phyloP scores from a whole-genome alignment of 2,329 filamentous ascomycete genomes.

The Trichoderma endophyticum region DNA sequence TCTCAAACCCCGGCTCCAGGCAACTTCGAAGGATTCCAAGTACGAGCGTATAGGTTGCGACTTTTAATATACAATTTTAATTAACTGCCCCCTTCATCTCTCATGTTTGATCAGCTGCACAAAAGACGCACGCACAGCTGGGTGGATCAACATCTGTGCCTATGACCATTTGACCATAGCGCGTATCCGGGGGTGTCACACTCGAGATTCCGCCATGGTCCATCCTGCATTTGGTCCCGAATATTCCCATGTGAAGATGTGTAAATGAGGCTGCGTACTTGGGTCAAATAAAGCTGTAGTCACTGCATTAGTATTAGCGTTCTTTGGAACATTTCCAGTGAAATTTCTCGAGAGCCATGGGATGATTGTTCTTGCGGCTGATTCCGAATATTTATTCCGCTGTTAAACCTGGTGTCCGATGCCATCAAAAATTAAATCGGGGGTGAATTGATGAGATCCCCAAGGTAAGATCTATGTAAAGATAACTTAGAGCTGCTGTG shows the following conservation, averaged over 20 bases:
- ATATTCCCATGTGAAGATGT: background rate
- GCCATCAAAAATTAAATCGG: too few species aligned
- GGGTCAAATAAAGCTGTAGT: background rate
- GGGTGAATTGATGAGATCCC: too few species aligned
- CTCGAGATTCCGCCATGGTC: background rate
- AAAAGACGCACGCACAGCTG: background rate
- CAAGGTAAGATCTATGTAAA: too few species aligned
- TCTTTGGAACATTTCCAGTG: background rate
- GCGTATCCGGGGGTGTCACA: background rate
- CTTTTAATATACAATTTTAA: background rate
- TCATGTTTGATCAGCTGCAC: background rate
- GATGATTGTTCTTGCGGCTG: background rate
- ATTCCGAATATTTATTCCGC: background rate
- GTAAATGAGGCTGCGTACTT: background rate
- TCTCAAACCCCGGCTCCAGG: background rate
- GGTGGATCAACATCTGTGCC: background rate
- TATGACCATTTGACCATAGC: background rate
- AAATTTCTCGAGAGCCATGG: background rate
- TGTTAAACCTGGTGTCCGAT: background rate
- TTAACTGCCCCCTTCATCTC: background rate
- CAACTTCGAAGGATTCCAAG: background rate
- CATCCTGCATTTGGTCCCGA: background rate
- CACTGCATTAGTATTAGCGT: background rate
- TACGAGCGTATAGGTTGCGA: background rate
- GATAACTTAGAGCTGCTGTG: too few species aligned